Percentiles rank a stretch among this genome's conserved stretches.
Conservation (phyloP, 2,329 filamentous ascomycete species). For the Aspergillus vadensis region DNA sequence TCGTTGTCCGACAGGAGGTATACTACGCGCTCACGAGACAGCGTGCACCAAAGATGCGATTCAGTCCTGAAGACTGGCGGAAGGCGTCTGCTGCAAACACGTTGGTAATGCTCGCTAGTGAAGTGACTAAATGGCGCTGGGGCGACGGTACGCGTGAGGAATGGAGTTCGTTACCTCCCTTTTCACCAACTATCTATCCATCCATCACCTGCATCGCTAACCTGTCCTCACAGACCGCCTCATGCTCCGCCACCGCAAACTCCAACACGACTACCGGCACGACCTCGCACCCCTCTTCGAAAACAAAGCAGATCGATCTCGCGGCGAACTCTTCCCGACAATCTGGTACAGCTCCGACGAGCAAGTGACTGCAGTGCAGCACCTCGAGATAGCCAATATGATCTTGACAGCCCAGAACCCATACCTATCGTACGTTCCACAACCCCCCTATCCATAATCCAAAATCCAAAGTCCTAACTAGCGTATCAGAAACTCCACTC, state of each 20-base stretch:
- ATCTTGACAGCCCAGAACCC: slow-evolving; percentile 25
- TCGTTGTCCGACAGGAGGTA: slow-evolving; percentile 28
- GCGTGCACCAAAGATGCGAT: slow-evolving; percentile 16
- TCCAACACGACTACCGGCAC: not conserved
- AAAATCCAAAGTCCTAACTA: not conserved
- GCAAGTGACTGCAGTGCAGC: slow-evolving; percentile 26
- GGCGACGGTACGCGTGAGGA: slow-evolving; percentile 13
- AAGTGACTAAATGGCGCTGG: slow-evolving; percentile 27
- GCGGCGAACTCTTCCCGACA: slow-evolving; percentile 26
- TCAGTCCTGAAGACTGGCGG: slow-evolving; percentile 14
- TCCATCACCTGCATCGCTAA: not conserved
- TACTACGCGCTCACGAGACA: slow-evolving; percentile 27
- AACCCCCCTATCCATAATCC: too few relatives aligned
- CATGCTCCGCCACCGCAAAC: not conserved
- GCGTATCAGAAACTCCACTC: slow-evolving; percentile 10
- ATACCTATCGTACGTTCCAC: slow-evolving; percentile 13
- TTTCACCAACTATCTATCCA: too few relatives aligned
- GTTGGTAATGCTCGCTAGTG: slow-evolving; percentile 23
- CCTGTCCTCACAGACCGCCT: not conserved
- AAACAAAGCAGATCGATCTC: slow-evolving; percentile 17
- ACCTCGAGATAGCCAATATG: slow-evolving; percentile 25
- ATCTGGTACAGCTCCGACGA: slow-evolving; percentile 25
- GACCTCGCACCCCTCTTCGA: slow-evolving; percentile 18
- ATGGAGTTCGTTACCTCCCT: slow-evolving; percentile 16
- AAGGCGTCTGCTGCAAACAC: slow-evolving; percentile 18